phyloP scores from a whole-genome alignment of 345 rosid species.

The Hibiscus mutabilis region DNA sequence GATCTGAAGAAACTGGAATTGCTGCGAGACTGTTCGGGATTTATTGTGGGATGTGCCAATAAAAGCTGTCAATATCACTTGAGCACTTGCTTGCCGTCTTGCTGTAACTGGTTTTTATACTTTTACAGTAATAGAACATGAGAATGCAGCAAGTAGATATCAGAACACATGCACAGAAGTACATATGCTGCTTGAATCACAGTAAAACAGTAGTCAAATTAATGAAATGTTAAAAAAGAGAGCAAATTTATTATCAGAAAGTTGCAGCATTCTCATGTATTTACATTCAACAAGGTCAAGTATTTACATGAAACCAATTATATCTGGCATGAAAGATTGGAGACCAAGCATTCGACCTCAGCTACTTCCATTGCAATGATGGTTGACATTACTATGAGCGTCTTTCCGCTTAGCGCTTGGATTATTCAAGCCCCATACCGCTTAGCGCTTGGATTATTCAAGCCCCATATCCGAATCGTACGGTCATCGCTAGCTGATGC shows the following conservation, averaged over 20 bases:
- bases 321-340: constrained; percentile 13
- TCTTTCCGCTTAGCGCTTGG: constrained; percentile 24
- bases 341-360: constrained; percentile 10
- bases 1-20: too few relatives aligned
- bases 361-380: constrained; percentile 39
- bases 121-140: not conserved
- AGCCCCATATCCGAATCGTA: constrained; percentile 59
- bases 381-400: constrained; percentile 31
- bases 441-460: constrained; percentile 25
- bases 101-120: too few relatives aligned
- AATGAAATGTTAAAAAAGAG: constrained; percentile 10
- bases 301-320: constrained; percentile 42
- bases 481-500: constrained; percentile 74
- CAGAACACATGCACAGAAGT: not conserved
- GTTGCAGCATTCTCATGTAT: constrained; percentile 20
- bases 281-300: constrained; percentile 17
- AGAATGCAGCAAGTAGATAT: not conserved
- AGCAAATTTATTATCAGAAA: constrained; percentile 36
- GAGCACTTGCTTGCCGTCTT: too few relatives aligned
- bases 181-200: not conserved
- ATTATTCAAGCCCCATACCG: constrained; percentile 48
- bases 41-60: too few relatives aligned
- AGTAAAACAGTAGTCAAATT: not conserved
- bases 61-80: too few relatives aligned
- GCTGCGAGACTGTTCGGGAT: too few relatives aligned